Conservation (phyloP, 345 rosid genomes). For the Pugionium dolabratum region DNA sequence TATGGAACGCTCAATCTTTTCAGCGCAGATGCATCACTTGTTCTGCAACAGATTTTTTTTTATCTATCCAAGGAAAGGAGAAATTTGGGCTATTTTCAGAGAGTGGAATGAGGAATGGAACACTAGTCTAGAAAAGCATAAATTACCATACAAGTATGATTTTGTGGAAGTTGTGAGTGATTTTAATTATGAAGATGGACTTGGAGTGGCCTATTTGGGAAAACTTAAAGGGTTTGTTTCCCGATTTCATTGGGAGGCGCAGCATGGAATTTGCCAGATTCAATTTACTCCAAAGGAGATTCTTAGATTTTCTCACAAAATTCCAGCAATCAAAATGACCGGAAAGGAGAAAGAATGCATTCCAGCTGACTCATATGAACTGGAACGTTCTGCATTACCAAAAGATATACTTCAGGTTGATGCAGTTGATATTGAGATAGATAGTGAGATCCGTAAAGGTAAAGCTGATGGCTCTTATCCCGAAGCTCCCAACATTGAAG, state of each 20-base stretch:
- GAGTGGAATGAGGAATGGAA: slow-evolving; percentile 63
- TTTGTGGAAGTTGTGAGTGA: slow-evolving; percentile 68
- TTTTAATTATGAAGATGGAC: slow-evolving; percentile 48
- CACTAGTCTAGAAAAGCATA: slow-evolving; percentile 48
- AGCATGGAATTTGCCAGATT: slow-evolving; percentile 12
- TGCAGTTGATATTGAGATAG: slow-evolving; percentile 23
- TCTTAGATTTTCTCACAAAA: slow-evolving; percentile 70
- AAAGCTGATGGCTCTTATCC: slow-evolving; percentile 27
- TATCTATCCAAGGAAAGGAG: slow-evolving; percentile 75
- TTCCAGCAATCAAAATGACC: slow-evolving; percentile 67
- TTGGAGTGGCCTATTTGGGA: slow-evolving; percentile 64
- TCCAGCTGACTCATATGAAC: slow-evolving; percentile 64
- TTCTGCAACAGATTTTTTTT: slow-evolving; percentile 12
- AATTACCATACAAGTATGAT: slow-evolving; percentile 54
- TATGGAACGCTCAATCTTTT: slow-evolving; percentile 54
- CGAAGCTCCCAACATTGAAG: slow-evolving; percentile 27
- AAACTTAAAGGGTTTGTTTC: slow-evolving; percentile 71
- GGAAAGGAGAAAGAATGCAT: slow-evolving; percentile 65
- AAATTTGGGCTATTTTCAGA: slow-evolving; percentile 83
- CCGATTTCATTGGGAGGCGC: slow-evolving; percentile 46
- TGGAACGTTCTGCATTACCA: slow-evolving; percentile 75
- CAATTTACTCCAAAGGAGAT: slow-evolving; percentile 37
- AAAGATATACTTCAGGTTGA: slow-evolving; percentile 30
- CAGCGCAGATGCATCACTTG: slow-evolving; percentile 46
- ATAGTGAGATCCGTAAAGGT: slow-evolving; percentile 27